A percentile compares a stretch with the other conserved stretches of the same genome.
Conservation (phyloP, 768 basidiomycete genomes). For the Pleurotus ostreatus region DNA sequence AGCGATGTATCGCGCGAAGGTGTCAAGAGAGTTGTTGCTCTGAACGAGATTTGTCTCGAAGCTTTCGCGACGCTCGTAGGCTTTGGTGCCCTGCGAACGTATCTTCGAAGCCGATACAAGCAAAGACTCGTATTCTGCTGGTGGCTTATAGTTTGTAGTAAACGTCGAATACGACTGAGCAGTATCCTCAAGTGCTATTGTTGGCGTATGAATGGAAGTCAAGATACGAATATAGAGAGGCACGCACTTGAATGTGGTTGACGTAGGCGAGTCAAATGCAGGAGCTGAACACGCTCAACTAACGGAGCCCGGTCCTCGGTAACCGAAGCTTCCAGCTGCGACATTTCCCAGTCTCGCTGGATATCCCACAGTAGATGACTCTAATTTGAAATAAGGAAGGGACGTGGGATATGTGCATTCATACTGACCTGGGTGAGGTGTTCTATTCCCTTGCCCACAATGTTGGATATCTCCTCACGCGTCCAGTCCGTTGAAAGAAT, state of each 20-base stretch:
- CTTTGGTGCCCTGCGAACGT: constrained; percentile 54
- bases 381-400: constrained; percentile 30
- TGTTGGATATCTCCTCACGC: constrained; percentile 44
- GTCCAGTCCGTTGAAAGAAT: constrained; percentile 64
- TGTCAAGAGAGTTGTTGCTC: constrained; percentile 46
- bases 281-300: constrained; percentile 47
- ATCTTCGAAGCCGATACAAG: constrained; percentile 77
- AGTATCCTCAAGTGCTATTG: constrained; percentile 74
- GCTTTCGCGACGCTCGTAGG: constrained; percentile 59
- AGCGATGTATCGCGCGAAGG: constrained; percentile 59
- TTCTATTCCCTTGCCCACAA: constrained; percentile 50
- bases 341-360: constrained; percentile 72
- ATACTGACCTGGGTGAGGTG: constrained; percentile 61
- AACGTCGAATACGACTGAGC: constrained; percentile 86
- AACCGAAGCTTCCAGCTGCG: constrained; percentile 48
- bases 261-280: constrained; percentile 63
- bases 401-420: too few relatives aligned
- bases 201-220: not conserved
- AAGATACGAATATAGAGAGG: not conserved
- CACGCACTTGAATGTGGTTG: constrained; percentile 73
- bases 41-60: constrained; percentile 59
- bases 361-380: constrained; percentile 69
- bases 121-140: constrained; percentile 71
- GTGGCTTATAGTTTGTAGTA: constrained; percentile 72
- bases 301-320: constrained; percentile 22